These are phyloP conservation scores for Ceratocystis alfenasii DNA, from an alignment of 2,329 filamentous ascomycete species.

Conservation along the genomic window DNA sequence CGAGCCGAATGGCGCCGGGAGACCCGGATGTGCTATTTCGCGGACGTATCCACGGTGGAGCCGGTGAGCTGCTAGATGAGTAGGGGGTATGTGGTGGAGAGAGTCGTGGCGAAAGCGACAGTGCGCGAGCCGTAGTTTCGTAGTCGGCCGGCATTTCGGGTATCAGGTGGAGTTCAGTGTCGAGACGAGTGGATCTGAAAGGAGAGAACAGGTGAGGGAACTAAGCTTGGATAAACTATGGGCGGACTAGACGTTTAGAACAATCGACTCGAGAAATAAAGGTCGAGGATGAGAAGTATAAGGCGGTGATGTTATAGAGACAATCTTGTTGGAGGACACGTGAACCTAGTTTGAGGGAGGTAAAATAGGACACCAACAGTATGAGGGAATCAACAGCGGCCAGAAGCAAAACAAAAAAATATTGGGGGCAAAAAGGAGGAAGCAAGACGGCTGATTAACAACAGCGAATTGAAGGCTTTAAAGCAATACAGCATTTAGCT, in stretches of 20 bases:
- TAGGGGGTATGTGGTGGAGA: conserved; percentile 26
- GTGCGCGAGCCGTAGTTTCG: conserved; percentile 38
- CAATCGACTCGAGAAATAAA: not conserved
- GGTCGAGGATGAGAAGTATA: not conserved
- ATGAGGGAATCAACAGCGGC: not conserved
- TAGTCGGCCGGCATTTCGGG: conserved; percentile 41
- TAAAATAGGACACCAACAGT: not conserved
- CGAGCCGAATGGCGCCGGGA: conserved; percentile 22
- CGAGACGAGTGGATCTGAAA: not conserved
- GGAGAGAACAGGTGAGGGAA: not conserved
- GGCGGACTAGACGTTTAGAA: not conserved
- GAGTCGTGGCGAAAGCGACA: conserved; percentile 34
- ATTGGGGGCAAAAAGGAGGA: not conserved
- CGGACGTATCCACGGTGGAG: conserved; percentile 30
- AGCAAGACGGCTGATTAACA: not conserved
- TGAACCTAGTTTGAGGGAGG: no score
- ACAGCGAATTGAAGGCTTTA: not conserved
- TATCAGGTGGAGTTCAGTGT: not conserved
- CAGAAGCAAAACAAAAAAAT: not conserved
- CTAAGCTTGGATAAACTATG: not conserved
- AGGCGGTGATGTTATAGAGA: not conserved
- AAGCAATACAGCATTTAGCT: not conserved
- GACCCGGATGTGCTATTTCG: conserved; percentile 30
- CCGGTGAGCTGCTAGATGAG: conserved; percentile 27
- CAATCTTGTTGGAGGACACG: no score